Base-by-base conservation (phyloP, 108 stramenopile species). In the Conticribra weissflogii region DNA sequence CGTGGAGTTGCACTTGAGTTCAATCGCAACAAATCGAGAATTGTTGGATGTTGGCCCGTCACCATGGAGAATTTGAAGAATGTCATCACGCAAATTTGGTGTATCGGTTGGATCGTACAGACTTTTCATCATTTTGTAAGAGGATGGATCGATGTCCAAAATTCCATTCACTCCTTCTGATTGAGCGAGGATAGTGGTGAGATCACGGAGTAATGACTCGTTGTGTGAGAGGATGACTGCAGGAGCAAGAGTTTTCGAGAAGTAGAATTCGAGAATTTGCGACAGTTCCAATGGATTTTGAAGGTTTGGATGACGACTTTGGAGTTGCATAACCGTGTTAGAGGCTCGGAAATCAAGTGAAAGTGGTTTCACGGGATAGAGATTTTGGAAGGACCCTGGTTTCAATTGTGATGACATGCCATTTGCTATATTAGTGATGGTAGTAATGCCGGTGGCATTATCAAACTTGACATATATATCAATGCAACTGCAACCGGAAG, bases 111-210 rank as follows among this genome's bases (percentile, higher is more conserved):
- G 66, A 66, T 88, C 87, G 57, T 88, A 88, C 54, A 88, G 65
- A 46, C 73, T 78, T 65, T 78, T 80, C 71, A 83, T 83, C 76
- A 88, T 85, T 74, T 88, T 88, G 71, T 85, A 85, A 4, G 33
- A 58, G 3, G 47, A 51, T 16, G 76, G 67, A 58, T 83, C 52
- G n/a, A 83, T 54, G 49, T 52, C 44, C 9, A 30, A 29, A 22
- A 83, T 76, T 12, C 34, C 63, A 47, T 77, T 17, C 17, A 88
- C 80, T 3, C 34, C 72, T 17, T 76, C n/a, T 17, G n/a, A 47
- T 27, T 66, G 53, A 22, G 54, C 49, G 47, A 86, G 28, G 3
- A 70, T 57, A 33, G 44, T 31, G 25, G 70, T 58, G 8, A 88
- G 41, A 17, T 64, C 51, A 23, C 56, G 3, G 41, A 83, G 67